Evolutionary conservation across 805 yeast genomes (phyloP), one percentile per base, ranked within the genome.

Genomic region (Metschnikowia vanudenii): DNA sequence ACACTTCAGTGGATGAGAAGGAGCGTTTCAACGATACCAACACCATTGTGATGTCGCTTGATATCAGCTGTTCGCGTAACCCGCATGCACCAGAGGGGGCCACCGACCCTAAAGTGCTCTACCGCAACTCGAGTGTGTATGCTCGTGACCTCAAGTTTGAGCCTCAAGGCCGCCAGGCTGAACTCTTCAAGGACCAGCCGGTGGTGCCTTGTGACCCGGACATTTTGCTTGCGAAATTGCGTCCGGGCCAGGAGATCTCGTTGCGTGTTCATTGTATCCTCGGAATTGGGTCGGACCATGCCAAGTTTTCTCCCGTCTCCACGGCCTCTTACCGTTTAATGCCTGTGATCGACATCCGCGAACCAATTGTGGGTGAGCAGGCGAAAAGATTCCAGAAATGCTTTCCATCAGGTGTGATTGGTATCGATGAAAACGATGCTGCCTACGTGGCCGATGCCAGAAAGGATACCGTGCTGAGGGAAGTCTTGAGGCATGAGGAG

Each of bases 221-320:
- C 64, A 88, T 94, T 55, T 70, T 94, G 53, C 68, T 94, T 44
- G 97, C 96, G 43, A 94, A 94, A 69, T 75, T 94, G 60, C 81
- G 99, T 60, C 98, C 98, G 6, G 97, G 97, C 40, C 99, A 94
- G 71, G 98, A 94, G 69, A 91, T 94, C 53, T 80, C 92, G 22
- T 75, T 94, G 54, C 78, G 90, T 61, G 96, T 86, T 47, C 96
- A 90, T 69, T 94, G 97, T 64, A 75, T 91, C 26, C 75, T 92
- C 52, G 99, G 99, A 48, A 71, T 88, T 55, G 99, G 97, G 43
- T 69, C 89, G 35, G 99, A 94, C 66, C 99, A 94, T 68, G 97
- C 99, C 49, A 94, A 94, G 68, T 94, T 88, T 65, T 89, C 97
- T 7, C 99, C 99, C 4, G 99, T 94, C 10, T 80, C 96, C 14